phyloP scores from a whole-genome alignment of 495 filamentous ascomycete species.

The Friedmanniomyces simplex region DNA sequence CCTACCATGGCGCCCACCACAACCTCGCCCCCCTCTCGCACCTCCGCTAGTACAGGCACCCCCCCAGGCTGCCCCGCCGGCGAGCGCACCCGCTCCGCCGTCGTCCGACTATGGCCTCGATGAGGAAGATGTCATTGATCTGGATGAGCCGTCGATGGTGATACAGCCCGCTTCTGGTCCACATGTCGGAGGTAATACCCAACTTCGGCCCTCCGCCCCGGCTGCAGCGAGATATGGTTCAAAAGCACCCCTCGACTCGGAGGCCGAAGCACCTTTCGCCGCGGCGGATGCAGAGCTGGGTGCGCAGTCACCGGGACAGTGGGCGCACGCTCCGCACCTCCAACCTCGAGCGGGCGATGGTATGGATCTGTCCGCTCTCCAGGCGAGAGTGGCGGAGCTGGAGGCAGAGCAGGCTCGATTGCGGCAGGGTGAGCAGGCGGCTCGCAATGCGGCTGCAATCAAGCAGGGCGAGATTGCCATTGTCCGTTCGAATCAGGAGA shows the following conservation, averaged over 20 bases:
- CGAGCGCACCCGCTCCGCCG: constrained; percentile 18
- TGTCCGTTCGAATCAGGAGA: constrained; percentile 52
- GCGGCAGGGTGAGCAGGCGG: constrained; percentile 38
- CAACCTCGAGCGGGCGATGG: constrained; percentile 1
- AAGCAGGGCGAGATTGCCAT: constrained; percentile 61
- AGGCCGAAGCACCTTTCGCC: constrained; percentile 23
- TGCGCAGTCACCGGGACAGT: constrained; percentile 21
- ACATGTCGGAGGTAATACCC: background rate
- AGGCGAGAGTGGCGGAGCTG: constrained; percentile 41
- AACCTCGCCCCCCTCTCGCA: background rate
- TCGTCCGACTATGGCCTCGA: constrained; percentile 33
- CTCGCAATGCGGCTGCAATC: constrained; percentile 39
- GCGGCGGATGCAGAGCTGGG: constrained; percentile 28
- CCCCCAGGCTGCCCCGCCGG: constrained; percentile 4
- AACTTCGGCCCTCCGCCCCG: background rate
- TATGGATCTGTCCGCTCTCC: constrained; percentile 22
- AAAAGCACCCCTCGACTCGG: constrained; percentile 40
- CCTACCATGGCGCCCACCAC: constrained; percentile 11
- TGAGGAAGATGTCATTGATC: constrained; percentile 32
- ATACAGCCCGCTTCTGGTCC: constrained; percentile 35
- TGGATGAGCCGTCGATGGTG: constrained; percentile 25
- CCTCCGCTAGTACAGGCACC: background rate
- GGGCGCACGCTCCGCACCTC: constrained; percentile 10
- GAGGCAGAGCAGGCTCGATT: constrained; percentile 43
- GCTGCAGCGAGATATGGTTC: constrained; percentile 41